A percentile compares a stretch with the other conserved stretches of the same genome.
Conservation (phyloP, 306 rosid species). For the Crotalaria pallida region DNA sequence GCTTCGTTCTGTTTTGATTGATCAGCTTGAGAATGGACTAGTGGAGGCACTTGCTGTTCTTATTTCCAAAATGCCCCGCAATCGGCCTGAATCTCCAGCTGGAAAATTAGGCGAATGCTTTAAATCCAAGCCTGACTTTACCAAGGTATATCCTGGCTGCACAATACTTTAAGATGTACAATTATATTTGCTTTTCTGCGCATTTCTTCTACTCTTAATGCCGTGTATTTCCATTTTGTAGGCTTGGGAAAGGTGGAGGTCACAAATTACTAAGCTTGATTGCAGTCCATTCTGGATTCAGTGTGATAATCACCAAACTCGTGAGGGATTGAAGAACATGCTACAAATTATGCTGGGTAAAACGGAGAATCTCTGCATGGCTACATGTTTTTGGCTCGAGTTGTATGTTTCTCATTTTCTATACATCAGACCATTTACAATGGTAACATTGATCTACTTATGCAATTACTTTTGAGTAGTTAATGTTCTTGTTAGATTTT, state of each 20-base stretch:
- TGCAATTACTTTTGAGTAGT: neutral
- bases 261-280: slow-evolving; percentile 73
- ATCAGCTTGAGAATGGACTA: slow-evolving; percentile 83
- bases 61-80: slow-evolving; percentile 79
- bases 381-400: slow-evolving; percentile 80
- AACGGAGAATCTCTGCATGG: slow-evolving; percentile 50
- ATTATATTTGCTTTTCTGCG: neutral
- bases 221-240: slow-evolving; percentile 29
- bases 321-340: slow-evolving; percentile 77
- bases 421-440: slow-evolving; percentile 73
- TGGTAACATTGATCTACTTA: slow-evolving; percentile 39
- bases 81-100: slow-evolving; percentile 55
- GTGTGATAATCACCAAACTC: slow-evolving; percentile 68
- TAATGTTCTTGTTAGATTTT: neutral
- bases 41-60: slow-evolving; percentile 90
- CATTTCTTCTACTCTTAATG: slow-evolving; percentile 8
- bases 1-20: slow-evolving; percentile 16
- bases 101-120: slow-evolving; percentile 76
- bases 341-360: slow-evolving; percentile 85
- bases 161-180: neutral
- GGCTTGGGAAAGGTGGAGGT: slow-evolving; percentile 98
- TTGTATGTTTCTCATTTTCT: slow-evolving; percentile 74
- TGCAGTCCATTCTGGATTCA: slow-evolving; percentile 77
- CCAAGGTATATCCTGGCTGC: slow-evolving; percentile 47
- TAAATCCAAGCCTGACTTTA: slow-evolving; percentile 80